Percentiles rank a stretch among this genome's conserved stretches.
phyloP scores from a whole-genome alignment of 1,284 basidiomycete species.

The Vanrija pseudolonga region DNA sequence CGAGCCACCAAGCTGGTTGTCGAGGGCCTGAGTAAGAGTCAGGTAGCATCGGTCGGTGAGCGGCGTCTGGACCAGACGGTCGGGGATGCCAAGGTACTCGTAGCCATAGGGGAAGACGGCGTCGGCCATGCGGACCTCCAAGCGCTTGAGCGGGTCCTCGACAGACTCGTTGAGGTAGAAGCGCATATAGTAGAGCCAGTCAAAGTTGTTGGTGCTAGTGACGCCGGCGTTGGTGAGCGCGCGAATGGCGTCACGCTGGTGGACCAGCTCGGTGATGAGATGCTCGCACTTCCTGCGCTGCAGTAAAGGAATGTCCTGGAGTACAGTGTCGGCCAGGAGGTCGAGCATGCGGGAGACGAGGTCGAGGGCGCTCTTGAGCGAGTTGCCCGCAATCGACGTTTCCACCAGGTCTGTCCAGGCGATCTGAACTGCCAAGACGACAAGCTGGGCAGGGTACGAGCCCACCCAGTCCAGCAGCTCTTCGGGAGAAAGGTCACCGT shows the following conservation, averaged over 20 bases:
- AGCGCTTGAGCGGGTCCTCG: constrained; percentile 72
- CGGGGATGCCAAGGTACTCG: constrained; percentile 96
- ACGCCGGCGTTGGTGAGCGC: constrained; percentile 68
- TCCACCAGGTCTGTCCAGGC: constrained; percentile 91
- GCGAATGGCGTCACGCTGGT: constrained; percentile 92
- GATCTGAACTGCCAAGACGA: constrained; percentile 89
- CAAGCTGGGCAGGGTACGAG: constrained; percentile 89
- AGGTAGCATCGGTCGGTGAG: constrained; percentile 97
- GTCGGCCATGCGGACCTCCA: constrained; percentile 82
- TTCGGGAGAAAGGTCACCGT: constrained; percentile 53
- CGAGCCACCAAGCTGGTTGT: constrained; percentile 90
- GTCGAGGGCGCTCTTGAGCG: constrained; percentile 62
- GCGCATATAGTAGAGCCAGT: constrained; percentile 98
- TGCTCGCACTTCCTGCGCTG: constrained; percentile 97
- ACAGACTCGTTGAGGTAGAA: constrained; percentile 78
- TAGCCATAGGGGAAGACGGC: constrained; percentile 95
- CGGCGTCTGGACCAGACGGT: constrained; percentile 96
- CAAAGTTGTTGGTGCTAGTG: constrained; percentile 67
- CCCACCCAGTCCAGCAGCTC: constrained; percentile 86
- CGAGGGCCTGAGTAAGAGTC: constrained; percentile 91
- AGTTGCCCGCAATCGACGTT: constrained; percentile 59
- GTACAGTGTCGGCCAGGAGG: constrained; percentile 89
- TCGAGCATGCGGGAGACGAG: constrained; percentile 81
- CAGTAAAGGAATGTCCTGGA: constrained; percentile 80
- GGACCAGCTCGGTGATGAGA: constrained; percentile 97